Conservation (phyloP, 106 monocot species). For the Dioscorea alata region DNA sequence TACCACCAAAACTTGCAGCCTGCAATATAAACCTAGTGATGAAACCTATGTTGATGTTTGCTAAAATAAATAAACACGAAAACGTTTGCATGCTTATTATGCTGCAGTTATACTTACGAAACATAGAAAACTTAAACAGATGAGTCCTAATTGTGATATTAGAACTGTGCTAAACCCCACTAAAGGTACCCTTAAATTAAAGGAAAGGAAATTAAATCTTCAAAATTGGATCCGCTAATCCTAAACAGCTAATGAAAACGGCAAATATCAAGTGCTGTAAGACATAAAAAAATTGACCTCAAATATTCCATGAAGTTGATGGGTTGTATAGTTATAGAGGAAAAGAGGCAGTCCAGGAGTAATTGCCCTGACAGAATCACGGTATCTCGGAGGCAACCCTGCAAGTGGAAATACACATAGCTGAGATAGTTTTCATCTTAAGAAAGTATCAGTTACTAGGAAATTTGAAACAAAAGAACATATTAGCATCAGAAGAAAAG, state of each 20-base stretch:
- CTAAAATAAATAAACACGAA: neutral
- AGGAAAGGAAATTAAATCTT: too few relatives aligned
- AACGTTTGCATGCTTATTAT: too few relatives aligned
- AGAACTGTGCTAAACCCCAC: too few relatives aligned
- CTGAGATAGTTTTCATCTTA: neutral
- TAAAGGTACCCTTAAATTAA: too few relatives aligned
- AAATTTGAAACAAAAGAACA: too few relatives aligned
- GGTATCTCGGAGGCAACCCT: slow-evolving; percentile 85
- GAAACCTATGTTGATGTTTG: neutral
- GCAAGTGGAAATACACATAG: slow-evolving; percentile 13
- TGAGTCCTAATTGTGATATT: too few relatives aligned
- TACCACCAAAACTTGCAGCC: slow-evolving; percentile 89
- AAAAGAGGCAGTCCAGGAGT: slow-evolving; percentile 89
- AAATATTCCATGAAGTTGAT: slow-evolving; percentile 95
- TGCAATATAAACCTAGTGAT: slow-evolving; percentile 8
- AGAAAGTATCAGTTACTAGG: too few relatives aligned
- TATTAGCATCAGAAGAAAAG: too few relatives aligned
- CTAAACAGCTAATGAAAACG: too few relatives aligned
- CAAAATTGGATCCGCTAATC: too few relatives aligned
- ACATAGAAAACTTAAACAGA: too few relatives aligned
- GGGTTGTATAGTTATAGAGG: slow-evolving; percentile 94
- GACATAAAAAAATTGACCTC: slow-evolving; percentile 38
- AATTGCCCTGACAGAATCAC: slow-evolving; percentile 88
- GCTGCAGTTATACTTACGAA: too few relatives aligned
- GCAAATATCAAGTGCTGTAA: neutral